Conservation (phyloP, 345 rosid species). For the Pistacia atlantica region DNA sequence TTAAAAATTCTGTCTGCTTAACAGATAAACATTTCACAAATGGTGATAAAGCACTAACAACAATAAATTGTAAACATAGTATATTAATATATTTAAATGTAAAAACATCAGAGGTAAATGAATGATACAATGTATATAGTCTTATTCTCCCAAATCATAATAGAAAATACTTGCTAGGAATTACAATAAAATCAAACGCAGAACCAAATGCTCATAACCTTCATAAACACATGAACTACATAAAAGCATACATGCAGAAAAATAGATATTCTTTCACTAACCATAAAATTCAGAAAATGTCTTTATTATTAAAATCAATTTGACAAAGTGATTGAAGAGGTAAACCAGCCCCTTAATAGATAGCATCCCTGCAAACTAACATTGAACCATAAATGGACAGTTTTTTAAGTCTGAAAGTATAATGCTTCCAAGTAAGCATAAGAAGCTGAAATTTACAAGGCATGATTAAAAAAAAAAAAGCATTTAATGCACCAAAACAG, state of each 20-base stretch:
- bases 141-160: too few relatives aligned
- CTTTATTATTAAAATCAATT: too few relatives aligned
- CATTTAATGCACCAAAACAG: background rate
- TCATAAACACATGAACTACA: background rate
- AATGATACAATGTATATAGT: too few relatives aligned
- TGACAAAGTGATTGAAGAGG: background rate
- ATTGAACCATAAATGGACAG: background rate
- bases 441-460: background rate
- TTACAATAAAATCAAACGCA: too few relatives aligned
- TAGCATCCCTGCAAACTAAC: background rate
- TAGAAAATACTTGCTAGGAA: background rate
- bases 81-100: background rate
- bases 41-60: background rate
- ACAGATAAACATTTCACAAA: background rate
- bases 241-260: background rate
- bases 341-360: background rate
- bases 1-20: background rate
- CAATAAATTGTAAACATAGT: background rate
- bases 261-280: background rate
- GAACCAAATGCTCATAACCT: background rate
- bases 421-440: background rate
- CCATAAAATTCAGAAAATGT: too few relatives aligned
- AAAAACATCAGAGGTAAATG: background rate
- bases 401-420: background rate
- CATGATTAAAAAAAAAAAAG: background rate